Percentiles rank a stretch among this genome's conserved stretches.
Evolutionary conservation across 306 rosid genomes (phyloP).

Genomic region (Cicer judaicum): DNA sequence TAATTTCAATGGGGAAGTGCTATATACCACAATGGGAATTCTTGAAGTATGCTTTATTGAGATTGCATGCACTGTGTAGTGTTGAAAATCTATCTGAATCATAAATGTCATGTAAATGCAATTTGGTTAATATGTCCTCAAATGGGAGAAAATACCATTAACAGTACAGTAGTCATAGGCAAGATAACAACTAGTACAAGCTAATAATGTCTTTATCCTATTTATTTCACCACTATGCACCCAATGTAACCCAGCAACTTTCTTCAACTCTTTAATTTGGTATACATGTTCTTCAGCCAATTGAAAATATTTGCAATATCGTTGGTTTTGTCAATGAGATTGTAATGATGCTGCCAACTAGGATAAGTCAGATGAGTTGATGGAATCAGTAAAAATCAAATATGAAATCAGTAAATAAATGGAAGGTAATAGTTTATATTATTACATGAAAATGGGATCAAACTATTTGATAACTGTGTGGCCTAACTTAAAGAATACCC

Average conservation of each 20-base stretch:
- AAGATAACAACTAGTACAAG: not conserved
- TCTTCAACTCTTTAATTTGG: not conserved
- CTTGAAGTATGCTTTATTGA: not conserved
- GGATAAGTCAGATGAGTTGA: no score
- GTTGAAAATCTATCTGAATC: slow-evolving; percentile 32
- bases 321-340: no score
- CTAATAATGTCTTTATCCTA: not conserved
- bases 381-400: no score
- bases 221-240: not conserved
- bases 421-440: no score
- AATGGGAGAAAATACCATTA: not conserved
- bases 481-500: no score
- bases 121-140: not conserved
- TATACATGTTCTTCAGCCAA: no score
- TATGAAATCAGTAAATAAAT: no score
- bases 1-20: not conserved
- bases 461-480: no score
- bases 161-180: not conserved
- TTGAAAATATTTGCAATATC: no score
- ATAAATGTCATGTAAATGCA: not conserved
- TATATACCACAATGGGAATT: not conserved
- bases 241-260: not conserved
- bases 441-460: no score
- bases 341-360: no score
- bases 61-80: not conserved